Evolutionary conservation across 2,329 filamentous ascomycete genomes (phyloP), one percentile per base, ranked within the genome.

Genomic region (Aspergillus transmontanensis): DNA sequence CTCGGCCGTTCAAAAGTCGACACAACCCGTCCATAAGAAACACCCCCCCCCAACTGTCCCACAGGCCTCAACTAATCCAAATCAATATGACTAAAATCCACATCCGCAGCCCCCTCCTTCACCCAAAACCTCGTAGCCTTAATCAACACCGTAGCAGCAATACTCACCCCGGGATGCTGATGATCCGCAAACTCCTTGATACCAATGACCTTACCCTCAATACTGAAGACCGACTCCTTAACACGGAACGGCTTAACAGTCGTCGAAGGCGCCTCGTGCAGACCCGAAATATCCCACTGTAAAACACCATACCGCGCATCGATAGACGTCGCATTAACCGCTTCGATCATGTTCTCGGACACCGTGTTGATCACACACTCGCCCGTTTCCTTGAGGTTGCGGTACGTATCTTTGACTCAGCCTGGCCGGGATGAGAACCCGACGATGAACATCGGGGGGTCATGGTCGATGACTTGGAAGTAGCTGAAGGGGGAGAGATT

Each of bases 321-420:
- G 67, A 95, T 87, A 28, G 85, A 85, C 4, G 88, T 86, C 9
- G 88, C 83, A 78, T 97, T 97, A 46, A 93, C 93, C 0, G 94
- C 94, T 81, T 97, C 93, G 73, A 95, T 74, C 76, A 89, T 95
- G 72, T 89, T 85, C 80, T 97, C 93, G 10, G 86, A 88, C 69
- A 97, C 90, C 71, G 96, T 90, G 80, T 95, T 97, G 79, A 97
- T 89, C 59, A 88, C 87, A 77, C 91, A 94, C 80, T 97, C 92
- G 34, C 84, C 80, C 0, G 85, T 88, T 30, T 90, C 90, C 12
- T 85, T 72, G 59, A 97, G 80, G 75, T 96, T 94, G 68, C 82
- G 83, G 43, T 94, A 82, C 30, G 89, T 89, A 76, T 97, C 93
- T 76, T 76, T 96, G 12, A 89, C 87, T 1, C 79, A 74, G 23